phyloP scores from a whole-genome alignment of 2,329 filamentous ascomycete species.

The Alternaria sp. region DNA sequence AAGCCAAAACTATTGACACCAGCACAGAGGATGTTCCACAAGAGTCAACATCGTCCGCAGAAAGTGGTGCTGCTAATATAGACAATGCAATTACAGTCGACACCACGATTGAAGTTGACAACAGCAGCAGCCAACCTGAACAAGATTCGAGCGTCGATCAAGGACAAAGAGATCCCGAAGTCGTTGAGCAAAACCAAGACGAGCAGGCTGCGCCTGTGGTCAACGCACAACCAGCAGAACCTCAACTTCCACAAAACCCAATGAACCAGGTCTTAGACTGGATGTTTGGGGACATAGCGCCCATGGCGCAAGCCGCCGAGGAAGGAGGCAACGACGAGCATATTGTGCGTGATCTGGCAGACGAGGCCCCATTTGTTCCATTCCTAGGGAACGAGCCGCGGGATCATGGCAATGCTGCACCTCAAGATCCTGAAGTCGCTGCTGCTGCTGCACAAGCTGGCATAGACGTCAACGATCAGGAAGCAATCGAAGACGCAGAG shows the following conservation, averaged over 20 bases:
- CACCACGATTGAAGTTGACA: conserved; percentile 8
- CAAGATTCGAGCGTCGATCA: not conserved
- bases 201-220: conserved; percentile 15
- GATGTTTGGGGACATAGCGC: conserved; percentile 59
- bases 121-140: conserved; percentile 11
- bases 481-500: conserved; percentile 82
- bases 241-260: conserved; percentile 23
- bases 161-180: conserved; percentile 5
- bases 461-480: conserved; percentile 72
- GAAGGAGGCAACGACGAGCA: conserved; percentile 63
- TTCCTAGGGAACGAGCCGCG: conserved; percentile 53
- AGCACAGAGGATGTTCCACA: conserved; percentile 1
- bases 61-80: conserved; percentile 8
- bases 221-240: conserved; percentile 17
- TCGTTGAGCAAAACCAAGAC: conserved; percentile 2
- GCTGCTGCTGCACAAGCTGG: conserved; percentile 72
- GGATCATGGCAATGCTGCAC: conserved; percentile 35
- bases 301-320: conserved; percentile 34
- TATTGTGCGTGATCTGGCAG: conserved; percentile 65
- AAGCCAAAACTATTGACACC: conserved; percentile 30
- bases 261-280: conserved; percentile 53
- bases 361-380: conserved; percentile 68
- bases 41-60: conserved; percentile 3
- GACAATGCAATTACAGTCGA: conserved; percentile 10
- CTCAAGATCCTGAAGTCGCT: conserved; percentile 65